Percentiles rank a stretch among this genome's conserved stretches.
Evolutionary conservation across 1,284 basidiomycete species (phyloP).

Genomic region (Ceratobasidium sp.): DNA sequence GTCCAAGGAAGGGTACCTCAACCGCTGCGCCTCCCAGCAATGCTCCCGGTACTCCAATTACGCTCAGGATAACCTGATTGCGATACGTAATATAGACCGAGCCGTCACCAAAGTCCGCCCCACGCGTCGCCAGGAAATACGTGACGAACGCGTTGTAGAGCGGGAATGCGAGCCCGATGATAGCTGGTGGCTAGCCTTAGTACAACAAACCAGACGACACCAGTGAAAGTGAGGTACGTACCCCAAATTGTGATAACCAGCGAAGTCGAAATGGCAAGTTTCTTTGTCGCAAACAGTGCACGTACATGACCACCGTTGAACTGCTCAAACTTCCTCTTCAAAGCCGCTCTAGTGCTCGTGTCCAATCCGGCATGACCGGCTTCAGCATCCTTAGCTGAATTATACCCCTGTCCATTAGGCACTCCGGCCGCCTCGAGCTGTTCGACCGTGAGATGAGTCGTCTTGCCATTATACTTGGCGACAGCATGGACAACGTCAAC

Average conservation of each 20-base stretch:
- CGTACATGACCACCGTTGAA: constrained; percentile 63
- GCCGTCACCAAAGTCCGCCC: constrained; percentile 70
- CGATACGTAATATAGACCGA: constrained; percentile 72
- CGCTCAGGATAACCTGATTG: constrained; percentile 74
- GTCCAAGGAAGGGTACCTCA: constrained; percentile 66
- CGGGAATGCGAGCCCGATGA: constrained; percentile 79
- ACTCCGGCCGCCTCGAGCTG: constrained; percentile 56
- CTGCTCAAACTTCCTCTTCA: constrained; percentile 59
- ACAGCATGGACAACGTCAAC: constrained; percentile 74
- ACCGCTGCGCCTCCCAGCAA: constrained; percentile 69
- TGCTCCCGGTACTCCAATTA: constrained; percentile 75
- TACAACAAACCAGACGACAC: not conserved
- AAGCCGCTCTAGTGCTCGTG: constrained; percentile 61
- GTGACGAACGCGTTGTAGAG: constrained; percentile 75
- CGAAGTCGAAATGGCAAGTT: constrained; percentile 69
- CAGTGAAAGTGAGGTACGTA: constrained; percentile 47
- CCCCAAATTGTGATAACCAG: constrained; percentile 72
- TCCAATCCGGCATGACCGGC: constrained; percentile 47
- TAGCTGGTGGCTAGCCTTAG: constrained; percentile 55
- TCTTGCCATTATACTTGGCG: constrained; percentile 72
- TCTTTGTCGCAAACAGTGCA: constrained; percentile 69
- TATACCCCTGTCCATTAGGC: not conserved
- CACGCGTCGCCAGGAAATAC: constrained; percentile 67
- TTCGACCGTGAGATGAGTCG: constrained; percentile 61
- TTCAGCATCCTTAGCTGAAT: constrained; percentile 47